phyloP scores from a whole-genome alignment of 1,284 basidiomycete species.

The Cryptococcus sp. region DNA sequence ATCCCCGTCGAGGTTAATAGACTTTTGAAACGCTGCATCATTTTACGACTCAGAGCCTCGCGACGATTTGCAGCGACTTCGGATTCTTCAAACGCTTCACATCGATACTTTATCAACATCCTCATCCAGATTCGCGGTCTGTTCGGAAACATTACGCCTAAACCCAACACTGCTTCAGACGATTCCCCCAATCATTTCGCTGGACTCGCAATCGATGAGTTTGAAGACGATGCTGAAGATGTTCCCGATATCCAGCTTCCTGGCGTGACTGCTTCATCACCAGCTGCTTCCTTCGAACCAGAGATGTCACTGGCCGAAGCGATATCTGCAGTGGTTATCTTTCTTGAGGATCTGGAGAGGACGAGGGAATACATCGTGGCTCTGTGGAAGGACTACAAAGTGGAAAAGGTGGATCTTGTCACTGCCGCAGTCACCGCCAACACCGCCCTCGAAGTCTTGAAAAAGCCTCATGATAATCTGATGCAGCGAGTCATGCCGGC shows the following conservation, averaged over 20 bases:
- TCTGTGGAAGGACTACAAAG: constrained; percentile 11
- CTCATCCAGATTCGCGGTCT: constrained; percentile 1
- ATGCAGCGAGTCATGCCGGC: constrained; percentile 3
- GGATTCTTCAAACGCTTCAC: neutral
- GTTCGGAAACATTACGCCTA: neutral
- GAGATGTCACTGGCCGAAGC: constrained; percentile 5
- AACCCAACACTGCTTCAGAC: neutral
- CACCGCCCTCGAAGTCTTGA: constrained; percentile 15
- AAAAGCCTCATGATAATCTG: constrained; percentile 11
- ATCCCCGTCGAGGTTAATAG: constrained; percentile 13
- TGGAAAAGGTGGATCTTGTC: constrained; percentile 8
- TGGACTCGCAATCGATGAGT: neutral
- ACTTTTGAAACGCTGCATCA: constrained; percentile 13
- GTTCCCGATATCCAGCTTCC: constrained; percentile 15
- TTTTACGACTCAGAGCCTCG: constrained; percentile 1
- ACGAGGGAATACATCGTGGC: constrained; percentile 9
- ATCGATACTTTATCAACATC: constrained; percentile 11
- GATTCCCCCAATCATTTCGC: neutral
- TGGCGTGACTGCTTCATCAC: constrained; percentile 1
- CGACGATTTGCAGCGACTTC: neutral
- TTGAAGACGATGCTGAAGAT: constrained; percentile 9
- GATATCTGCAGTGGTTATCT: constrained; percentile 7
- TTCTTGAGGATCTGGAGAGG: constrained; percentile 10
- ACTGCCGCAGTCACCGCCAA: constrained; percentile 19
- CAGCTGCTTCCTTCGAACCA: neutral